phyloP scores from a whole-genome alignment of 768 basidiomycete species.

The Rhodotorula sphaerocarpa region DNA sequence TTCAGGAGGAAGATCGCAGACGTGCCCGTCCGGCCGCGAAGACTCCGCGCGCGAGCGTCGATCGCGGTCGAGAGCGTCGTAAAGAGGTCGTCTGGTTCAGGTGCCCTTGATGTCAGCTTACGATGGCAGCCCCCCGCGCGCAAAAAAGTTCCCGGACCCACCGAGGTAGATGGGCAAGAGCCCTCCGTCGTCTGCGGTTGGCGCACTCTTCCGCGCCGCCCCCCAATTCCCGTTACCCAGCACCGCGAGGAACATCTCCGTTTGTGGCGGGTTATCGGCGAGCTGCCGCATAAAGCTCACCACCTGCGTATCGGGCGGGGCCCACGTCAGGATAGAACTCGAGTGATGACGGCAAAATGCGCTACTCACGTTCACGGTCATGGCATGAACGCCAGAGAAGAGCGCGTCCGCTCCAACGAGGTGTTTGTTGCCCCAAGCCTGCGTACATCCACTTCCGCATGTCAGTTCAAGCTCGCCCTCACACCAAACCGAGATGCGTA shows the following conservation, averaged over 20 bases:
- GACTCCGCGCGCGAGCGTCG: conserved; percentile 25
- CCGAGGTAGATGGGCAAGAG: conserved; percentile 35
- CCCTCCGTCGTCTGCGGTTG: conserved; percentile 7
- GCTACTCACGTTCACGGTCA: conserved; percentile 28
- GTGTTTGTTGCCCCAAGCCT: conserved; percentile 28
- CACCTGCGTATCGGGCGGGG: conserved; percentile 19
- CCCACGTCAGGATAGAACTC: neutral
- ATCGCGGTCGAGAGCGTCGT: conserved; percentile 27
- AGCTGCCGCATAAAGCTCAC: conserved; percentile 39
- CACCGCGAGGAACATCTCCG: conserved; percentile 34
- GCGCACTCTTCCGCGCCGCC: conserved; percentile 10
- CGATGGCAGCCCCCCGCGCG: neutral
- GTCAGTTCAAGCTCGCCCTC: neutral
- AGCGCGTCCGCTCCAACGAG: conserved; percentile 16
- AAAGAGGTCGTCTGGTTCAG: conserved; percentile 33
- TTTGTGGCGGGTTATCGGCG: conserved; percentile 32
- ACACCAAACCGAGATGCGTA: too few relatives aligned
- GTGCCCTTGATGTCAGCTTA: neutral
- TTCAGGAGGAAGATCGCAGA: conserved; percentile 38
- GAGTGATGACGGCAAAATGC: too few relatives aligned
- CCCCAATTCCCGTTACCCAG: conserved; percentile 40
- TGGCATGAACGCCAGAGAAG: conserved; percentile 18
- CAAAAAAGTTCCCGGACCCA: neutral
- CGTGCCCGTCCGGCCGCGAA: conserved; percentile 16
- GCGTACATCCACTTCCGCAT: neutral